Conservation (phyloP, 306 rosid species). For the Carpinus fangiana region DNA sequence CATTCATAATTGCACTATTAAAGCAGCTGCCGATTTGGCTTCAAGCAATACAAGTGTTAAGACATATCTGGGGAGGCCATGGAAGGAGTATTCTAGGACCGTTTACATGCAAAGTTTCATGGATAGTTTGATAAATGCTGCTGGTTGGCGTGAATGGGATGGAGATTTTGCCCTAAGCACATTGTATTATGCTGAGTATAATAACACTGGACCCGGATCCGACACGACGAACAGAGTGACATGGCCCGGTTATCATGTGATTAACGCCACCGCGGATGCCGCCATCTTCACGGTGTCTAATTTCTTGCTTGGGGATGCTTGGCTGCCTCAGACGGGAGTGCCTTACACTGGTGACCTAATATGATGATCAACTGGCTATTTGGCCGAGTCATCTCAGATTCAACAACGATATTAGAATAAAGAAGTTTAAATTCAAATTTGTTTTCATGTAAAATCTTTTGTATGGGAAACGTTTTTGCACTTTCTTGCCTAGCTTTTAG, state of each 20-base stretch:
- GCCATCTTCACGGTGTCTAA: neutral
- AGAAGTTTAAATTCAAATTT: no score
- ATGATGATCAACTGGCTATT: neutral
- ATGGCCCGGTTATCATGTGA: slow-evolving; percentile 3
- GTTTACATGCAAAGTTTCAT: neutral
- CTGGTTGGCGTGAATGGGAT: neutral
- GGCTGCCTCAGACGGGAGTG: slow-evolving; percentile 6
- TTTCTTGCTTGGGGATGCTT: neutral
- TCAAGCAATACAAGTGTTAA: neutral
- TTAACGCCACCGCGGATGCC: neutral
- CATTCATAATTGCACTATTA: slow-evolving; percentile 2
- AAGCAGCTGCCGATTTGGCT: slow-evolving; percentile 6
- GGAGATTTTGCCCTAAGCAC: slow-evolving; percentile 1
- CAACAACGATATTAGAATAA: no score
- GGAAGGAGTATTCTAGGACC: neutral
- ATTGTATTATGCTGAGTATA: neutral
- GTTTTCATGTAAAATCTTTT: no score
- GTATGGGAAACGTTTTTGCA: no score
- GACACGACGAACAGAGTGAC: neutral
- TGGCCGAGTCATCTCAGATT: neutral
- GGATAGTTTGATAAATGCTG: slow-evolving; percentile 2
- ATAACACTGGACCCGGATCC: slow-evolving; percentile 3
- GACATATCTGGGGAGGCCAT: slow-evolving; percentile 3
- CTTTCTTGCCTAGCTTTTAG: no score
- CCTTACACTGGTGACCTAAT: neutral